Evolutionary conservation across 352 stramenopile genomes (phyloP).

Genomic region (Peronospora farinosa): DNA sequence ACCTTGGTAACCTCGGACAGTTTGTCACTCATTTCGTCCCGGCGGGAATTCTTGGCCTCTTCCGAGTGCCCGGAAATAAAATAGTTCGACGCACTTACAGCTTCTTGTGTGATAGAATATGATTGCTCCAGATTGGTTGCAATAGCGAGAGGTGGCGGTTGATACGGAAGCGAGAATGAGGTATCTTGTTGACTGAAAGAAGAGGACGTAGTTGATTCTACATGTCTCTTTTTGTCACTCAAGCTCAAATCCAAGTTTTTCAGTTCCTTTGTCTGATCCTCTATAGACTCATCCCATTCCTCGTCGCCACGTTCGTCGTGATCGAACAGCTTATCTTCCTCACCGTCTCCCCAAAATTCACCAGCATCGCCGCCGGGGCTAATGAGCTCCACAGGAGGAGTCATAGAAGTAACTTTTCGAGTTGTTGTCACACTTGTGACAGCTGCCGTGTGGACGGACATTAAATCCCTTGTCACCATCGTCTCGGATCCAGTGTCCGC

Average conservation of each 20-base stretch:
- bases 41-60: conserved; percentile 3
- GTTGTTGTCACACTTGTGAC: conserved; percentile 5
- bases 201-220: conserved; percentile 2
- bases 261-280: conserved; percentile 7
- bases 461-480: conserved; percentile 1
- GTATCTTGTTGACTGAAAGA: conserved; percentile 11
- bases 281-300: conserved; percentile 31
- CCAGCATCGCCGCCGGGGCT: conserved; percentile 33
- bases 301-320: conserved; percentile 48
- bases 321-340: conserved; percentile 55
- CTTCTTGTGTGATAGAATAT: conserved; percentile 1
- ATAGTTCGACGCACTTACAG: conserved; percentile 1
- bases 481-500: conserved; percentile 1
- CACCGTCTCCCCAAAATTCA: conserved; percentile 60
- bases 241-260: conserved; percentile 22
- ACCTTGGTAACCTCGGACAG: conserved; percentile 2
- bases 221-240: conserved; percentile 7
- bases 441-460: not conserved
- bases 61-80: conserved; percentile 2
- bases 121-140: conserved; percentile 2
- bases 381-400: conserved; percentile 25
- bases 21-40: conserved; percentile 3
- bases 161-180: conserved; percentile 10
- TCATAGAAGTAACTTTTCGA: conserved; percentile 7
- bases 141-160: conserved; percentile 2